Conservation (phyloP, 2,329 filamentous ascomycete species). For the Apiospora kogelbergensis region DNA sequence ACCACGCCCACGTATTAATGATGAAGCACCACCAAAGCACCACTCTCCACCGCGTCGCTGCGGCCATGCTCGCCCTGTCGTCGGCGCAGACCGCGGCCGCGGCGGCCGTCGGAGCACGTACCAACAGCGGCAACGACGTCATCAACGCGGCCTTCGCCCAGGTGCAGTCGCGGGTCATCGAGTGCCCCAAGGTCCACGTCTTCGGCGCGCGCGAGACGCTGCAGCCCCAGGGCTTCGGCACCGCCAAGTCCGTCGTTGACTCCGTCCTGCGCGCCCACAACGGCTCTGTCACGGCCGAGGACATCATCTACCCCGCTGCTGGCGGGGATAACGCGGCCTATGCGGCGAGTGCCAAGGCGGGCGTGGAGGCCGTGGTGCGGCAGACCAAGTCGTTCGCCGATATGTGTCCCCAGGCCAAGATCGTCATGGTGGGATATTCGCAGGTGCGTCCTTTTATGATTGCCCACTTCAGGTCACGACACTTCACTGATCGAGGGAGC, state of each 20-base stretch:
- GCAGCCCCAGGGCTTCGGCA: slow-evolving; percentile 44
- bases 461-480: too few relatives aligned
- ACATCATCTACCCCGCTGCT: slow-evolving; percentile 53
- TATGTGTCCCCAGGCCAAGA: slow-evolving; percentile 52
- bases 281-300: slow-evolving; percentile 42
- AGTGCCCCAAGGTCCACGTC: slow-evolving; percentile 45
- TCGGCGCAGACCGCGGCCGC: background rate
- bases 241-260: slow-evolving; percentile 42
- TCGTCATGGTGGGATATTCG: slow-evolving; percentile 62
- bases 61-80: background rate
- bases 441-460: slow-evolving; percentile 42
- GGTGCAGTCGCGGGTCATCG: background rate
- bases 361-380: slow-evolving; percentile 50
- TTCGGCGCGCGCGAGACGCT: slow-evolving; percentile 52
- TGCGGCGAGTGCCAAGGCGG: slow-evolving; percentile 49
- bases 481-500: too few relatives aligned
- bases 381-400: slow-evolving; percentile 48
- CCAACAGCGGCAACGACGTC: too few relatives aligned
- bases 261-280: slow-evolving; percentile 40
- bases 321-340: slow-evolving; percentile 49
- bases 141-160: background rate
- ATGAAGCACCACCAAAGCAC: background rate
- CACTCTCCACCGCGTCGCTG: background rate
- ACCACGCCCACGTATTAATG: background rate
- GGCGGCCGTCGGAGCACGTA: background rate